A percentile compares a stretch with the other conserved stretches of the same genome.
Conservation (phyloP, 1,139 yeast genomes). For the Debaryomyces subglobosus region DNA sequence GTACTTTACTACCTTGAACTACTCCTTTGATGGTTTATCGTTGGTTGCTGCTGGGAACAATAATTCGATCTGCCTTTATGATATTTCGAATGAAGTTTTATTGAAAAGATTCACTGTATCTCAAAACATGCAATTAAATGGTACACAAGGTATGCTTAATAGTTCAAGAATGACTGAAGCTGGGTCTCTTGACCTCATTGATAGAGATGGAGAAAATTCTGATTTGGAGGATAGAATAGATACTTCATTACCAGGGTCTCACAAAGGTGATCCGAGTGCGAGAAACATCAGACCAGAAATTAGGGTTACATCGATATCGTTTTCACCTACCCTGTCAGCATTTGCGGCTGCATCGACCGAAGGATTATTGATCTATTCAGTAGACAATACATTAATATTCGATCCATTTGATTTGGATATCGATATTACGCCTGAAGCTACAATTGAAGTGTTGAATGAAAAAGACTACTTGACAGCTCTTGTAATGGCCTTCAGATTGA, state of each 20-base stretch:
- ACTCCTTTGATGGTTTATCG: conserved; percentile 87
- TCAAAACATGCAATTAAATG: conserved; percentile 86
- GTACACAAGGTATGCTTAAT: conserved; percentile 79
- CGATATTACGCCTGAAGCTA: conserved; percentile 85
- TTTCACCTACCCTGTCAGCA: conserved; percentile 88
- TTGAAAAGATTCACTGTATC: conserved; percentile 83
- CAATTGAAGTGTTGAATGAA: conserved; percentile 62
- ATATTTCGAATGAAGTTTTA: conserved; percentile 83
- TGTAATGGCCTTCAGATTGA: conserved; percentile 92
- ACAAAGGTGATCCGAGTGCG: conserved; percentile 82
- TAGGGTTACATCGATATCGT: conserved; percentile 72
- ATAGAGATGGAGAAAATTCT: conserved; percentile 81
- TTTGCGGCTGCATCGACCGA: conserved; percentile 97
- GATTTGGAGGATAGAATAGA: conserved; percentile 86
- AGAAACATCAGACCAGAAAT: conserved; percentile 80
- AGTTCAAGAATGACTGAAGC: conserved; percentile 88
- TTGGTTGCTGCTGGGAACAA: conserved; percentile 93
- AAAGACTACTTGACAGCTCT: conserved; percentile 79
- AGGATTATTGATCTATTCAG: conserved; percentile 81
- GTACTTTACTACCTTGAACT: conserved; percentile 77
- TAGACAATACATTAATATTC: conserved; percentile 73
- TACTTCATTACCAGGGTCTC: conserved; percentile 81
- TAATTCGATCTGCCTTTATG: conserved; percentile 88
- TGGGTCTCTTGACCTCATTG: conserved; percentile 72
- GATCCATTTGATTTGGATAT: conserved; percentile 96